Evolutionary conservation across 495 filamentous ascomycete genomes (phyloP).

Genomic region (Xylaria acuta): DNA sequence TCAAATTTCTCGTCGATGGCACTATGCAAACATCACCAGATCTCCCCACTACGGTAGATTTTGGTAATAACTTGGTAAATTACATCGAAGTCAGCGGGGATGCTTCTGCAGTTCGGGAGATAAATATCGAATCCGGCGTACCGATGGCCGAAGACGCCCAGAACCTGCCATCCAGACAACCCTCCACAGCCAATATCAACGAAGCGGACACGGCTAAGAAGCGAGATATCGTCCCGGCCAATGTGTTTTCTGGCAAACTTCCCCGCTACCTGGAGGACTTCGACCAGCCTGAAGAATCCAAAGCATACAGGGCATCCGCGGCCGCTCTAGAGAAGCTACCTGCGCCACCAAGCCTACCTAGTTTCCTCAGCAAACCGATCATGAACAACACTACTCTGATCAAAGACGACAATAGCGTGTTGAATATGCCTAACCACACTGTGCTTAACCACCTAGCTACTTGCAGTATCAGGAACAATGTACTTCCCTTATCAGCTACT

Average conservation of each 20-base stretch:
- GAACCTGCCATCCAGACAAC: conserved; percentile 42
- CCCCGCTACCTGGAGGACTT: conserved; percentile 87
- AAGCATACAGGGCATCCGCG: conserved; percentile 69
- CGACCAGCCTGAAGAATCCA: conserved; percentile 79
- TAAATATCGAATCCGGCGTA: conserved; percentile 34
- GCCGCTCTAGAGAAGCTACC: conserved; percentile 75
- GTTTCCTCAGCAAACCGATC: conserved; percentile 94
- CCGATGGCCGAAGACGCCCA: conserved; percentile 40
- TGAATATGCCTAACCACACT: conserved; percentile 95
- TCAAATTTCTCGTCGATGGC: conserved; percentile 94
- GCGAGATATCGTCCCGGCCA: conserved; percentile 50
- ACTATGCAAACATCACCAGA: conserved; percentile 87
- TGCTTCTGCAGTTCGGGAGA: conserved; percentile 27
- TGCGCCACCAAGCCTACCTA: conserved; percentile 82
- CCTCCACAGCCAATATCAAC: conserved; percentile 38
- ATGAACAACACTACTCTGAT: conserved; percentile 87
- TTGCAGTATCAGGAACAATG: conserved; percentile 95
- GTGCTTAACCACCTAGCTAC: conserved; percentile 98
- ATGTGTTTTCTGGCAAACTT: conserved; percentile 66
- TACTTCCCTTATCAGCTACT: conserved; percentile 95
- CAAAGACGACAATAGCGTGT: conserved; percentile 96
- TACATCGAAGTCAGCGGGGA: conserved; percentile 93
- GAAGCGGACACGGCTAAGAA: conserved; percentile 49
- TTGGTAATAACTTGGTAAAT: conserved; percentile 94
- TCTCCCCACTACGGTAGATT: conserved; percentile 94